Percentiles rank a stretch among this genome's conserved stretches.
These are phyloP conservation scores for Xylariaceae sp. DNA, from an alignment of 2,329 filamentous ascomycete species.

Conservation along the genomic window DNA sequence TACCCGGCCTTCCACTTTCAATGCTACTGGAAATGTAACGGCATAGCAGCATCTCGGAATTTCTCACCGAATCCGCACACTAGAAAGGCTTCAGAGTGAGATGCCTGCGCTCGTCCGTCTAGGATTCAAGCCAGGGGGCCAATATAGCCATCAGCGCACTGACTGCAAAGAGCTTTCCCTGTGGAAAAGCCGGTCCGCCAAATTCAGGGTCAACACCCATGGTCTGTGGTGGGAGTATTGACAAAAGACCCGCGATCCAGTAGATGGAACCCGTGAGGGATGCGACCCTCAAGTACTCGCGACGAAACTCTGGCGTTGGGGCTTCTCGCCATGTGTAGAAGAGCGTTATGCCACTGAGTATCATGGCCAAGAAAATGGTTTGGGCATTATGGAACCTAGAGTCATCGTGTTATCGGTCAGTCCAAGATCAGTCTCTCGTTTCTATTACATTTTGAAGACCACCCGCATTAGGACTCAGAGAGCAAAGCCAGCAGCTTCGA, in stretches of 20 bases:
- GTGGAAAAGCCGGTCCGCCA: slow-evolving; percentile 40
- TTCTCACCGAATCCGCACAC: neutral
- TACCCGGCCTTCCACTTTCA: neutral
- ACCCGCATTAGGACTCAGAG: neutral
- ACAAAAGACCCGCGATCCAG: slow-evolving; percentile 37
- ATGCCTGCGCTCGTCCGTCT: neutral
- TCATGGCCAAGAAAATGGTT: slow-evolving; percentile 38
- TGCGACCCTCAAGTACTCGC: slow-evolving; percentile 32
- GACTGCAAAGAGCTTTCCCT: slow-evolving; percentile 30
- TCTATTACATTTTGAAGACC: too few species aligned
- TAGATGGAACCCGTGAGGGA: slow-evolving; percentile 38
- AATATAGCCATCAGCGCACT: neutral
- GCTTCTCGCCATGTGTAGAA: slow-evolving; percentile 37
- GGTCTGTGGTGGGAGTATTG: slow-evolving; percentile 36
- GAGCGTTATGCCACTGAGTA: slow-evolving; percentile 37
- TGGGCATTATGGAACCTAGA: slow-evolving; percentile 38
- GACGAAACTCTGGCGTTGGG: slow-evolving; percentile 22
- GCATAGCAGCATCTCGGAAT: neutral
- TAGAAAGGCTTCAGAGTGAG: neutral
- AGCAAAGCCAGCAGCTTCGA: neutral
- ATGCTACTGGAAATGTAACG: neutral
- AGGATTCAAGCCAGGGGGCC: neutral
- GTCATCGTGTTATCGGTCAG: neutral
- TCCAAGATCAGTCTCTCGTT: too few species aligned
- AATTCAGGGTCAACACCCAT: slow-evolving; percentile 41